These are phyloP conservation scores for Scytalidium lignicola DNA, from an alignment of 2,329 filamentous ascomycete genomes.

Conservation along the genomic window DNA sequence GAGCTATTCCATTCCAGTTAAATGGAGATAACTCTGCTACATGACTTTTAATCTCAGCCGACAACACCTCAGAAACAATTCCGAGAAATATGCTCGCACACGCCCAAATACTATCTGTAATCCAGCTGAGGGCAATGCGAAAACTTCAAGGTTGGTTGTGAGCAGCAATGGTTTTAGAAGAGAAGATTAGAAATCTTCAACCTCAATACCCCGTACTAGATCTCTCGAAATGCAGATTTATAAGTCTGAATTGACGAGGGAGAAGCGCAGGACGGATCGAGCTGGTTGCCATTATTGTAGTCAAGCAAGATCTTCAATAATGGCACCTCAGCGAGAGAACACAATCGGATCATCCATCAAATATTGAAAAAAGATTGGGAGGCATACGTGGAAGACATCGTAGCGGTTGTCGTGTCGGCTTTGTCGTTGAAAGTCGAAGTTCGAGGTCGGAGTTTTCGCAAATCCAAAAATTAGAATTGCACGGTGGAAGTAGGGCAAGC, in stretches of 20 bases:
- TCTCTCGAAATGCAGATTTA: slow-evolving; percentile 53
- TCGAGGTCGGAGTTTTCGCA: slow-evolving; percentile 3
- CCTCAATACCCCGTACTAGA: slow-evolving; percentile 69
- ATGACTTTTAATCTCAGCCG: slow-evolving; percentile 54
- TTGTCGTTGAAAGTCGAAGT: slow-evolving; percentile 15
- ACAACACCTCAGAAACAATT: slow-evolving; percentile 64
- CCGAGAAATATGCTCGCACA: slow-evolving; percentile 40
- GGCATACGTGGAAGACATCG: slow-evolving; percentile 43
- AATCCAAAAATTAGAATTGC: background rate
- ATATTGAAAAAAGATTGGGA: slow-evolving; percentile 16
- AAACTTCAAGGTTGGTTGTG: slow-evolving; percentile 26
- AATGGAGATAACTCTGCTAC: slow-evolving; percentile 11
- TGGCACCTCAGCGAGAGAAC: slow-evolving; percentile 61
- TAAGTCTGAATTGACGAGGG: slow-evolving; percentile 49
- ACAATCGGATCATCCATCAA: slow-evolving; percentile 15
- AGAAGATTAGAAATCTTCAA: slow-evolving; percentile 62
- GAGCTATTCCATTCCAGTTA: slow-evolving; percentile 19
- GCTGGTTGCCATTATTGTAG: slow-evolving; percentile 51
- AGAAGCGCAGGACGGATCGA: slow-evolving; percentile 68
- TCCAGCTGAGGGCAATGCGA: slow-evolving; percentile 10
- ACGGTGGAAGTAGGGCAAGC: slow-evolving; percentile 2
- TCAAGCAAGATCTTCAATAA: slow-evolving; percentile 12
- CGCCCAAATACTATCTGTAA: slow-evolving; percentile 16
- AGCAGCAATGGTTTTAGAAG: slow-evolving; percentile 71
- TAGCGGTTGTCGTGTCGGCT: slow-evolving; percentile 41